Evolutionary conservation across 306 rosid species (phyloP), one percentile per base, ranked within the genome.

Genomic region (Dicorynia guianensis): DNA sequence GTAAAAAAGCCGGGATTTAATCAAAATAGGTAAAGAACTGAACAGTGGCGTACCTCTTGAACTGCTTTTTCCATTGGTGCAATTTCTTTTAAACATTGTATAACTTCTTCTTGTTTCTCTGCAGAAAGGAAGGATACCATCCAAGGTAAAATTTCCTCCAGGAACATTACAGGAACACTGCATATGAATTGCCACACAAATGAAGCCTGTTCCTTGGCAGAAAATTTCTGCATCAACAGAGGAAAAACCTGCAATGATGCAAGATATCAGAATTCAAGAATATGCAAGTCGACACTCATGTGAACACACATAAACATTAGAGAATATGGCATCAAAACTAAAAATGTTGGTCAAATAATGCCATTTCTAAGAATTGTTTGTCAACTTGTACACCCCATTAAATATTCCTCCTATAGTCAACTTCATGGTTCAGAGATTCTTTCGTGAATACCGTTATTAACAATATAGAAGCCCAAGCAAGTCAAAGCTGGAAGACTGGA

Each of bases 151-250:
- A 89, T 35, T 62, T 92, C 87, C 87, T 90, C 91, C 67, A 92
- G 77, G 69, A 95, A 74, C 74, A 85, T 77, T 77, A 95, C 56
- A 52, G 98, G 98, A 75, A 95, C 86, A 80, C 91, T 92, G 71
- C 93, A 90, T 58, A 95, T 38, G 89, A 90, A 95, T 78, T 87
- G 87, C 98, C 97, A 95, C 81, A 90, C 89, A 67, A 95, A 93
- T 6, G 90, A 82, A 39, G 97, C 92, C 81, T 95, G 98, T 75
- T 89, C 96, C 74, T 75, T 64, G 0, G 79, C 54, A 44, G 93
- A 89, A 73, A 92, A 81, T 36, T 92, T 92, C 72, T 80, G 87
- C 69, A 89, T 69, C 82, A 95, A 81, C 83, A 84, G 73, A 25
- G 98, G 97, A 69, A 95, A 92, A 78, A 90, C 90, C 98, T 95